These are phyloP conservation scores for Oryza glaberrima DNA, from an alignment of 176 grass and related monocot genomes.

Conservation along the genomic window DNA sequence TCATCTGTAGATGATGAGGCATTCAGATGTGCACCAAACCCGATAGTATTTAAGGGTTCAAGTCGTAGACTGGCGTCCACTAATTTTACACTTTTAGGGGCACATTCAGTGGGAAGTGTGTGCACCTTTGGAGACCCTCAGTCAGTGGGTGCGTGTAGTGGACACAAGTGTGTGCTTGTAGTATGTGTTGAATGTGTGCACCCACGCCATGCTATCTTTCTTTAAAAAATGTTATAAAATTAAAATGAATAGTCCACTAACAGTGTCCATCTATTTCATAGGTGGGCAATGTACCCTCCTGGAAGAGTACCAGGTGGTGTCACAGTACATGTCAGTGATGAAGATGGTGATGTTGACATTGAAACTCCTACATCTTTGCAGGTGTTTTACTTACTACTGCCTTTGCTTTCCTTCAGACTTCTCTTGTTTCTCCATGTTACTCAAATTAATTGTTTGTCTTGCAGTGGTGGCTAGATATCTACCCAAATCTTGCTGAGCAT, in stretches of 20 bases:
- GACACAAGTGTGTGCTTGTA: neutral
- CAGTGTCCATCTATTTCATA: conserved; percentile 49
- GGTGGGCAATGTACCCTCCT: conserved; percentile 97
- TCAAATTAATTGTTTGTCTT: conserved; percentile 26
- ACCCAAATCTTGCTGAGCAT: conserved; percentile 72
- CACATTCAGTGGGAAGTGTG: neutral
- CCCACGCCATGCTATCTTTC: neutral
- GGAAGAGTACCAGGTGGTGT: conserved; percentile 95
- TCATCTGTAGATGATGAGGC: neutral
- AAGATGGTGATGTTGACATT: conserved; percentile 91
- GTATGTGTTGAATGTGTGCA: neutral
- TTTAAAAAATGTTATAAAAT: neutral
- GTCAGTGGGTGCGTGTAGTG: no score
- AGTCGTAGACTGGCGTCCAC: neutral
- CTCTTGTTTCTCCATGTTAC: neutral
- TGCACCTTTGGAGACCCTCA: neutral
- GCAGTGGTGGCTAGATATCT: conserved; percentile 92
- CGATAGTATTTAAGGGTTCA: neutral
- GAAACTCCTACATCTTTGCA: conserved; percentile 94
- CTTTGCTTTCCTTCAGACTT: conserved; percentile 13
- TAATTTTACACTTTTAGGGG: neutral
- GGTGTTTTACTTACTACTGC: conserved; percentile 44
- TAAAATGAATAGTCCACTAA: conserved; percentile 10
- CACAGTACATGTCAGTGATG: conserved; percentile 93
- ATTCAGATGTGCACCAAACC: neutral